Conservation (phyloP, 495 filamentous ascomycete species). For the Penicillium diatomitis region DNA sequence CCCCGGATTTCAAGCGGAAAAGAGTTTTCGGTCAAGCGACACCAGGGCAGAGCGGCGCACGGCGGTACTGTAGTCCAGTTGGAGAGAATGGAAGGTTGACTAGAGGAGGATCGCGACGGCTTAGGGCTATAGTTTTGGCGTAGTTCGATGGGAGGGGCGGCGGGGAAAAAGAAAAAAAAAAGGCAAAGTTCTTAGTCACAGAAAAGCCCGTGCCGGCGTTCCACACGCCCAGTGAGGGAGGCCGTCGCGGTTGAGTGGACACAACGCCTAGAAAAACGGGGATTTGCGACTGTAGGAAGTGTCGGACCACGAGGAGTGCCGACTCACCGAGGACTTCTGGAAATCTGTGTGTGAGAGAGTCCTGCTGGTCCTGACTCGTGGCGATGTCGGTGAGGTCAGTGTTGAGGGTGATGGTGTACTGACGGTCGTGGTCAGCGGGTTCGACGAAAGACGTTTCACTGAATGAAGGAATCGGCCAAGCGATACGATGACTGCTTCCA, state of each 20-base stretch:
- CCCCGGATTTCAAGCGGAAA: constrained; percentile 29
- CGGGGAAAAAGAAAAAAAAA: constrained; percentile 13
- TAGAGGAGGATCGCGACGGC: neutral
- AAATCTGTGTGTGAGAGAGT: too few species aligned
- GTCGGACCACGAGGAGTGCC: too few species aligned
- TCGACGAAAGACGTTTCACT: too few species aligned
- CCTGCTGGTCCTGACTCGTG: too few species aligned
- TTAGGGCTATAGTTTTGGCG: constrained; percentile 3
- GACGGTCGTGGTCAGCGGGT: too few species aligned
- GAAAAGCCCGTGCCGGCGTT: constrained; percentile 28
- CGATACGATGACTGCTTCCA: too few species aligned
- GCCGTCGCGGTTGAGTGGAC: neutral
- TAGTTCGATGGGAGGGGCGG: constrained; percentile 17
- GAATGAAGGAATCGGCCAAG: too few species aligned
- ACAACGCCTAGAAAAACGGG: too few species aligned
- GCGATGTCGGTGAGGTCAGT: too few species aligned
- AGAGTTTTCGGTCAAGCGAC: constrained; percentile 14
- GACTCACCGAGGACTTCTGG: too few species aligned
- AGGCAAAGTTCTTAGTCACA: constrained; percentile 39
- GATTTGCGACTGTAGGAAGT: too few species aligned
- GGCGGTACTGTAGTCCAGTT: neutral
- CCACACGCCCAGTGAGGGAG: constrained; percentile 5
- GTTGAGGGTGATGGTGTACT: too few species aligned
- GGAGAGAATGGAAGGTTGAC: neutral
- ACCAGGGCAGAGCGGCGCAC: neutral